A percentile compares a stretch with the other conserved stretches of the same genome.
Evolutionary conservation across 495 filamentous ascomycete genomes (phyloP).

Genomic region (Beverwykella pulmonaria): DNA sequence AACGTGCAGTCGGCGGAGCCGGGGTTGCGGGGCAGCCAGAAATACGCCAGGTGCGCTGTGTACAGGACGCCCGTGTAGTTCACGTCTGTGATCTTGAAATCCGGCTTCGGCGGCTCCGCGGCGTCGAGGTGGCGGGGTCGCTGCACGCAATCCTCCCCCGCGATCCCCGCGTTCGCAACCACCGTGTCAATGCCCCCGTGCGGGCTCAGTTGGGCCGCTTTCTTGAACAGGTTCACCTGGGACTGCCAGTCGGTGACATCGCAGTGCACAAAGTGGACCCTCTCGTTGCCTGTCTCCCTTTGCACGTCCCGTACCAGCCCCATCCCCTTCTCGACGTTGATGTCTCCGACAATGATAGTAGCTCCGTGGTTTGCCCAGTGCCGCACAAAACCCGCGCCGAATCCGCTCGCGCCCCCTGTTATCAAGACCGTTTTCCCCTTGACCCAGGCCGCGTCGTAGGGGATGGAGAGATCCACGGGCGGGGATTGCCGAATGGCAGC

Average conservation of each 20-base stretch:
- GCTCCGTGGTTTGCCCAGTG: constrained; percentile 42
- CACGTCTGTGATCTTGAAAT: constrained; percentile 58
- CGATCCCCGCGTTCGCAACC: constrained; percentile 70
- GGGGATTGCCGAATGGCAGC: constrained; percentile 39
- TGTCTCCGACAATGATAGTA: constrained; percentile 42
- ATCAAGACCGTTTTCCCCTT: constrained; percentile 50
- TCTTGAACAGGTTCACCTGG: constrained; percentile 63
- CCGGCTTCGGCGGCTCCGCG: constrained; percentile 55
- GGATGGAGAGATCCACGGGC: constrained; percentile 40
- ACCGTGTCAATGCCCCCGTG: constrained; percentile 62
- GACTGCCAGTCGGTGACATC: constrained; percentile 63
- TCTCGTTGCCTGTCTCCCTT: constrained; percentile 45
- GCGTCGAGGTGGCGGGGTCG: constrained; percentile 45
- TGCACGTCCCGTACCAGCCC: constrained; percentile 37
- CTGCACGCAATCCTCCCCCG: constrained; percentile 47
- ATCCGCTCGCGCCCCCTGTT: constrained; percentile 50
- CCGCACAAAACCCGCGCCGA: constrained; percentile 44
- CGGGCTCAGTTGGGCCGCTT: constrained; percentile 56
- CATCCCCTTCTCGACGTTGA: constrained; percentile 39
- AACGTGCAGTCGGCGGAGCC: constrained; percentile 23
- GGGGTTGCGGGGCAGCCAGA: constrained; percentile 54
- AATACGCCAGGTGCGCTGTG: constrained; percentile 65
- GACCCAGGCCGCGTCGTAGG: constrained; percentile 41
- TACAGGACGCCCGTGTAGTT: constrained; percentile 67
- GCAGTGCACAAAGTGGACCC: constrained; percentile 57